Conservation (phyloP, 129 eudicot genomes). For the Pulicaria dysenterica region DNA sequence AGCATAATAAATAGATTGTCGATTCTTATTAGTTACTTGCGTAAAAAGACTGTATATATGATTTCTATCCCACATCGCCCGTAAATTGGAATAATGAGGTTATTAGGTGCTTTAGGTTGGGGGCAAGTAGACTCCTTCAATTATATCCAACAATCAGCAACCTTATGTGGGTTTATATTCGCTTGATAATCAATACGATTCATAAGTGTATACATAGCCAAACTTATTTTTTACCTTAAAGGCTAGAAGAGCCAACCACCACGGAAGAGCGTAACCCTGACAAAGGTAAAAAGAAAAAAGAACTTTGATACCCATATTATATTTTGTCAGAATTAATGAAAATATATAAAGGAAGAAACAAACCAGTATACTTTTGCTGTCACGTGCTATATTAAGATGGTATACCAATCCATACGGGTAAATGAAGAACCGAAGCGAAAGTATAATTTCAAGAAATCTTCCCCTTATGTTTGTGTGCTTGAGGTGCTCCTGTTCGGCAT, state of each 20-base stretch:
- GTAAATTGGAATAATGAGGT: too few species aligned
- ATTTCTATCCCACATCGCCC: too few species aligned
- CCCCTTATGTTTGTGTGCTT: constrained; percentile 71
- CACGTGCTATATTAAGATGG: constrained; percentile 78
- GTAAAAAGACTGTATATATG: too few species aligned
- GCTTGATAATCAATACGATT: not conserved
- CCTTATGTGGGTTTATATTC: not conserved
- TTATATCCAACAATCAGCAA: too few species aligned
- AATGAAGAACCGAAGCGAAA: constrained; percentile 78
- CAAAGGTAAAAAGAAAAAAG: not conserved
- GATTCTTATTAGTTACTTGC: too few species aligned
- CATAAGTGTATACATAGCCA: constrained; percentile 18
- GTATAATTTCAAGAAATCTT: constrained; percentile 69
- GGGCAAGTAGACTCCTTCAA: not conserved
- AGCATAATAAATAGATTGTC: too few species aligned
- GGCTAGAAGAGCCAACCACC: constrained; percentile 84
- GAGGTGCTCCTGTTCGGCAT: constrained; percentile 82
- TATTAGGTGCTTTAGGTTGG: not conserved
- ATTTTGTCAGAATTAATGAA: too few species aligned
- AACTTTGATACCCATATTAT: too few species aligned
- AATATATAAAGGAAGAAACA: not conserved
- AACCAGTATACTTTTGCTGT: constrained; percentile 70
- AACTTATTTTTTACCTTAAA: constrained; percentile 61
- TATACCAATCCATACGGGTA: constrained; percentile 91
- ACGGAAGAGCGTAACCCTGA: constrained; percentile 88